Evolutionary conservation across 495 filamentous ascomycete genomes (phyloP).

Genomic region (Penicillium paradoxum): DNA sequence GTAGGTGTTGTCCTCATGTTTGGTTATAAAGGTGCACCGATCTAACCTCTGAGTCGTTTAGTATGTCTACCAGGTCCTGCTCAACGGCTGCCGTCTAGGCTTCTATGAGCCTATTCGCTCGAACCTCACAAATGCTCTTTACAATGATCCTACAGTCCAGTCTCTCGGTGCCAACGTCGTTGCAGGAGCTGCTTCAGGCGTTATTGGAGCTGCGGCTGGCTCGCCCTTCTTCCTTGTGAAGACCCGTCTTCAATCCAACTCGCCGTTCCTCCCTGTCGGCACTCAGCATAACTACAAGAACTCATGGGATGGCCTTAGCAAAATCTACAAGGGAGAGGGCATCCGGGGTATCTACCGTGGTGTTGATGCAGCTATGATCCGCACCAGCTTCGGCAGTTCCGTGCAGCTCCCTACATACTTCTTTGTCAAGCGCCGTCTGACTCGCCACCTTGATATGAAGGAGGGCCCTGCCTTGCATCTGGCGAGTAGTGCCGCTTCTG

Average conservation of each 20-base stretch:
- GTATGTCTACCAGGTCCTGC: slow-evolving; percentile 95
- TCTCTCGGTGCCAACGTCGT: slow-evolving; percentile 89
- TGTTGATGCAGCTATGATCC: slow-evolving; percentile 90
- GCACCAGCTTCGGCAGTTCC: slow-evolving; percentile 90
- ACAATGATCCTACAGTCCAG: slow-evolving; percentile 67
- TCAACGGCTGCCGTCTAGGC: slow-evolving; percentile 93
- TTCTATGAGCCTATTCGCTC: slow-evolving; percentile 95
- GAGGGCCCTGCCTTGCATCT: slow-evolving; percentile 89
- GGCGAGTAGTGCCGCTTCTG: slow-evolving; percentile 80
- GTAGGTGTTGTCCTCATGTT: slow-evolving; percentile 36
- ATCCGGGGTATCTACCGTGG: slow-evolving; percentile 80
- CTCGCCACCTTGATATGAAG: slow-evolving; percentile 76
- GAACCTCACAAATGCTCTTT: slow-evolving; percentile 58
- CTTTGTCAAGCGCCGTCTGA: slow-evolving; percentile 85
- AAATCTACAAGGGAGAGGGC: slow-evolving; percentile 76
- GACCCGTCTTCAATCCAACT: slow-evolving; percentile 91
- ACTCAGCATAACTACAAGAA: slow-evolving; percentile 92
- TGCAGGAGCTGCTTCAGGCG: slow-evolving; percentile 78
- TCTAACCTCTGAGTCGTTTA: slow-evolving; percentile 18
- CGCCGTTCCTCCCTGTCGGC: slow-evolving; percentile 89
- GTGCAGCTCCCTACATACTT: slow-evolving; percentile 98
- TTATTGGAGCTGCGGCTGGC: slow-evolving; percentile 83
- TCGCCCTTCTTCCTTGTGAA: slow-evolving; percentile 99
- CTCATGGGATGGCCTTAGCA: slow-evolving; percentile 71
- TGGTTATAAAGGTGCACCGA: neutral